A percentile compares a stretch with the other conserved stretches of the same genome.
Conservation (phyloP, 148 eudicot genomes). For the Beta vulgaris region DNA sequence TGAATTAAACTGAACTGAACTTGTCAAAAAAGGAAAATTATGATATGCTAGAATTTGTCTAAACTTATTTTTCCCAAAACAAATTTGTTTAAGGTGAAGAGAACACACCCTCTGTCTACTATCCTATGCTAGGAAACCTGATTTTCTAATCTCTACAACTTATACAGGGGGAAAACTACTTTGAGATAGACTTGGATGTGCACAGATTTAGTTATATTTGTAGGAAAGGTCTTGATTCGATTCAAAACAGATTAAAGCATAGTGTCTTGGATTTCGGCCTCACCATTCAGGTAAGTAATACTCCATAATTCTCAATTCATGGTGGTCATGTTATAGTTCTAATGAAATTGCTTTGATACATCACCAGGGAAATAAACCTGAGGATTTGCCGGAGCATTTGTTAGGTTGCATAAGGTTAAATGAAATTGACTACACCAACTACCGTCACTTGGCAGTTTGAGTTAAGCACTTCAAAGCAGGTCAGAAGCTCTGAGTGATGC, state of each 20-base stretch:
- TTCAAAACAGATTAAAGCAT: conserved; percentile 68
- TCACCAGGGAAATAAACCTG: conserved; percentile 78
- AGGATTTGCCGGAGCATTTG: conserved; percentile 83
- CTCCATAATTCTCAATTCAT: too few relatives aligned
- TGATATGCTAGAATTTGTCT: too few relatives aligned
- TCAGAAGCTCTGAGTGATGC: conserved; percentile 3
- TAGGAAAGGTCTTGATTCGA: conserved; percentile 81
- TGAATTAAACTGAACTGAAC: too few relatives aligned
- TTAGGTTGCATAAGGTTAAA: conserved; percentile 76
- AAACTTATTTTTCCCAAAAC: too few relatives aligned
- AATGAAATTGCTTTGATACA: neutral
- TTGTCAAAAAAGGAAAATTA: too few relatives aligned
- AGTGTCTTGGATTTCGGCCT: conserved; percentile 84
- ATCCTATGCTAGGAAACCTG: neutral
- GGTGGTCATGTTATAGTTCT: neutral
- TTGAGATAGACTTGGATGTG: conserved; percentile 88
- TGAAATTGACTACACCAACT: conserved; percentile 64
- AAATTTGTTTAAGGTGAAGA: too few relatives aligned
- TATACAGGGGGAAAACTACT: conserved; percentile 80
- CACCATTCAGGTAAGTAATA: conserved; percentile 94
- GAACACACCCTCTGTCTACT: too few relatives aligned
- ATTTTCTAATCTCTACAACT: neutral
- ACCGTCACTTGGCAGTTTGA: conserved; percentile 68
- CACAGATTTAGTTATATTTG: conserved; percentile 90
- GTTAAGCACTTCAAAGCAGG: conserved; percentile 16